phyloP scores from a whole-genome alignment of 1,284 basidiomycete species.

The Austroboletus sp. region DNA sequence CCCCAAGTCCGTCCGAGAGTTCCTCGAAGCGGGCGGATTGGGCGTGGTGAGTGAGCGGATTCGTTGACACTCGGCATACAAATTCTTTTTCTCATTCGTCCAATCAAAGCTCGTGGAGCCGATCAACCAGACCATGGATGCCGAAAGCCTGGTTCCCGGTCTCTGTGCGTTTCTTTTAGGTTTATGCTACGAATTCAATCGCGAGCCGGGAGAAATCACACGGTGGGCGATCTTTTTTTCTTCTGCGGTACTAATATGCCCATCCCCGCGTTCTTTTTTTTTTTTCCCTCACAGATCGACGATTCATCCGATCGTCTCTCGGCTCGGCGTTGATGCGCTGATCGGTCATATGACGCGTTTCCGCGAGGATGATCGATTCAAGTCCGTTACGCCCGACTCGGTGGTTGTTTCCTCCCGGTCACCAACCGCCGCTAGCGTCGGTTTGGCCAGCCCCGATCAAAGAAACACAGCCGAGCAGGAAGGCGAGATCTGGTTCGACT shows the following conservation, averaged over 20 bases:
- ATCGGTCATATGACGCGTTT: constrained; percentile 81
- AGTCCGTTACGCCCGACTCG: constrained; percentile 76
- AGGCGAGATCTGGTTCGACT: constrained; percentile 95
- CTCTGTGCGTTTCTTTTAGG: constrained; percentile 90
- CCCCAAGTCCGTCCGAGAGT: constrained; percentile 79
- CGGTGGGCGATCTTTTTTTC: constrained; percentile 42
- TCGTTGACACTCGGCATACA: not conserved
- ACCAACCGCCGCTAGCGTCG: constrained; percentile 13
- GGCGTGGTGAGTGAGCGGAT: constrained; percentile 62
- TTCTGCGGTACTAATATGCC: not conserved
- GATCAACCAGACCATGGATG: constrained; percentile 83
- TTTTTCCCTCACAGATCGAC: constrained; percentile 49
- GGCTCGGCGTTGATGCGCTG: constrained; percentile 80
- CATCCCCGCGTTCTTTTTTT: not conserved
- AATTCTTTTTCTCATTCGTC: not conserved
- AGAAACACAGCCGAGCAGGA: constrained; percentile 44
- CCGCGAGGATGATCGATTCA: constrained; percentile 88
- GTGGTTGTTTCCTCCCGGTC: constrained; percentile 50
- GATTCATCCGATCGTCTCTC: constrained; percentile 82
- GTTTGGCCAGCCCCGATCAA: constrained; percentile 20
- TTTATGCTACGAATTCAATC: constrained; percentile 90
- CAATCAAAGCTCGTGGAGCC: constrained; percentile 77
- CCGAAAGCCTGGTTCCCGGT: constrained; percentile 83
- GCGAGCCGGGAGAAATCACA: constrained; percentile 86
- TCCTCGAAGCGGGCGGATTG: constrained; percentile 84